These are phyloP conservation scores for Curvularia sp. DNA, from an alignment of 2,329 filamentous ascomycete genomes.

Conservation along the genomic window DNA sequence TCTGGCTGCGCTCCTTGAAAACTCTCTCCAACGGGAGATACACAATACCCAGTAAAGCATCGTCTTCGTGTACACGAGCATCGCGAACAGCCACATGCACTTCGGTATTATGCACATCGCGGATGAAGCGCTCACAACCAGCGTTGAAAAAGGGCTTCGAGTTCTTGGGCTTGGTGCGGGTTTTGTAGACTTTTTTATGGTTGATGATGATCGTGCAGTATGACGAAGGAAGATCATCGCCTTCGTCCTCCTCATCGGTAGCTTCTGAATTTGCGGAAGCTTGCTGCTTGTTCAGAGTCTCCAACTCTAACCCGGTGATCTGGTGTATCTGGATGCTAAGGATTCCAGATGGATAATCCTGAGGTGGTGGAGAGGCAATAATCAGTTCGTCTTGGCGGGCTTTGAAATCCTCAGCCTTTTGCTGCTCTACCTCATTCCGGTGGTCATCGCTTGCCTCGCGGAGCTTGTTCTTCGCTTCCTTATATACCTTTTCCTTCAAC, in stretches of 20 bases:
- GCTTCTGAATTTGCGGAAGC: slow-evolving; percentile 57
- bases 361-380: slow-evolving; percentile 69
- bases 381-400: slow-evolving; percentile 66
- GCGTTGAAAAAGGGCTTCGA: slow-evolving; percentile 81
- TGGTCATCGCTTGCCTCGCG: slow-evolving; percentile 69
- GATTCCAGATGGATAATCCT: slow-evolving; percentile 69
- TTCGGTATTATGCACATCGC: slow-evolving; percentile 71
- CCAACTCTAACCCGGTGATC: slow-evolving; percentile 71
- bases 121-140: slow-evolving; percentile 73
- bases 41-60: slow-evolving; percentile 72
- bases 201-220: slow-evolving; percentile 79
- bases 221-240: slow-evolving; percentile 70
- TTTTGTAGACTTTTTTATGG: slow-evolving; percentile 72
- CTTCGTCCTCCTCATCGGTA: slow-evolving; percentile 67
- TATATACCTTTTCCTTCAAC: slow-evolving; percentile 64
- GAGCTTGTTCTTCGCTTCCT: slow-evolving; percentile 66
- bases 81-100: slow-evolving; percentile 73
- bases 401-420: slow-evolving; percentile 71
- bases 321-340: slow-evolving; percentile 76
- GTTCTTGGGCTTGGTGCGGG: slow-evolving; percentile 78
- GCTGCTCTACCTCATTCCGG: slow-evolving; percentile 69
- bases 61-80: slow-evolving; percentile 71
- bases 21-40: slow-evolving; percentile 70
- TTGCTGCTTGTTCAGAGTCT: slow-evolving; percentile 63
- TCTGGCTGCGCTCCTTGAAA: slow-evolving; percentile 68